Conservation (phyloP, 2,329 filamentous ascomycete genomes). For the Exophiala spinifera region DNA sequence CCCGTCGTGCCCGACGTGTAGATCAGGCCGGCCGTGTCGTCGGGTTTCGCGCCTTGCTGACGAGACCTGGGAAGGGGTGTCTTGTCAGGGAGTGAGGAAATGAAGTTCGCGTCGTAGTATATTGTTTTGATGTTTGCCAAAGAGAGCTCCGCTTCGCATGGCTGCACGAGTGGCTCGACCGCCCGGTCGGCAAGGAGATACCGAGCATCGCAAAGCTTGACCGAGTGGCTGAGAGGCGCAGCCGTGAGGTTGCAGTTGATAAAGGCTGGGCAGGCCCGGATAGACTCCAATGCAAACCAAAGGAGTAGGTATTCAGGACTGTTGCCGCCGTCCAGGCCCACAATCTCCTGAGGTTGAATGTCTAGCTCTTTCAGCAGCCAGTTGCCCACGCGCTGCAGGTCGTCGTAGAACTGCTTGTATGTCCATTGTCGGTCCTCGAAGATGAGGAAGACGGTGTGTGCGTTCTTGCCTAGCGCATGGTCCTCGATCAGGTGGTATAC, state of each 20-base stretch:
- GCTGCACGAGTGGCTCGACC: slow-evolving; percentile 44
- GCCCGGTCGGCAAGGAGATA: slow-evolving; percentile 60
- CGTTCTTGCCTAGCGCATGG: slow-evolving; percentile 51
- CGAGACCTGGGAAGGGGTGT: slow-evolving; percentile 55
- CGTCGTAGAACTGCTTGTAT: slow-evolving; percentile 54
- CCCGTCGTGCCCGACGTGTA: slow-evolving; percentile 78
- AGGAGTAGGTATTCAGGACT: slow-evolving; percentile 64
- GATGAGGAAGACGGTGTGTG: slow-evolving; percentile 63
- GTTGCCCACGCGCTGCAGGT: slow-evolving; percentile 58
- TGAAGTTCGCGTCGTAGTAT: slow-evolving; percentile 52
- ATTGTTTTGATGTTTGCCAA: slow-evolving; percentile 50
- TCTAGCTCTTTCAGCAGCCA: slow-evolving; percentile 57
- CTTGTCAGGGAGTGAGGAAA: slow-evolving; percentile 46
- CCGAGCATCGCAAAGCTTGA: slow-evolving; percentile 56
- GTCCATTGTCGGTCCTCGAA: slow-evolving; percentile 61
- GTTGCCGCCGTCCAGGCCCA: slow-evolving; percentile 66
- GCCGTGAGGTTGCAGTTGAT: slow-evolving; percentile 64
- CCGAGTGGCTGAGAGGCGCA: slow-evolving; percentile 62
- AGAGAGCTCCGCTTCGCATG: slow-evolving; percentile 54
- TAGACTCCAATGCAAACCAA: slow-evolving; percentile 62
- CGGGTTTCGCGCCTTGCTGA: slow-evolving; percentile 49
- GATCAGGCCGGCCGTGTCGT: slow-evolving; percentile 62
- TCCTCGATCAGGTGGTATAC: slow-evolving; percentile 66
- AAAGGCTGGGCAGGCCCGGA: slow-evolving; percentile 66
- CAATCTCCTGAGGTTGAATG: slow-evolving; percentile 58